Evolutionary conservation across 495 filamentous ascomycete species (phyloP), one percentile per base, ranked within the genome.

Genomic region (Amorphotheca resinae): DNA sequence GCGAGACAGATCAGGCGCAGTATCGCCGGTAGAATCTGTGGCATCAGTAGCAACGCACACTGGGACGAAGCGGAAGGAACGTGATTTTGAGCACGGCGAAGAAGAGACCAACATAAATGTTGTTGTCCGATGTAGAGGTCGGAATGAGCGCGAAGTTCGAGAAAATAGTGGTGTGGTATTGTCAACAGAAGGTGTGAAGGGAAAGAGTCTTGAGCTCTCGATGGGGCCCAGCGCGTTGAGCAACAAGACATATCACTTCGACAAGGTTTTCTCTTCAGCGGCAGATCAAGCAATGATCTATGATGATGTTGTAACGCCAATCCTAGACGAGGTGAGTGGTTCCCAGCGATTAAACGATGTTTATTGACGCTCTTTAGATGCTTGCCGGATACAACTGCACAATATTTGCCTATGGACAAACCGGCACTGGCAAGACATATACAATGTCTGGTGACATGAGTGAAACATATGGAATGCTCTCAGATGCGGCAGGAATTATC

Each of bases 391-490:
- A 83, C 63, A 98, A 98, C 59, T 98, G 91, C 59, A 98, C 91
- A 6, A 93, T 98, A 43, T 98, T 98, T 57, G 91, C 91, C 35
- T 98, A 98, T 59, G 91, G 91, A 7, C 91, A 98, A 54, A 98
- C 91, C 0, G 91, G 91, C 21, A 98, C 91, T 0, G 91, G 91
- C 41, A 98, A 98, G 62, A 98, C 91, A 22, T 98, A 98, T 59
- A 98, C 91, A 2, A 98, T 98, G 91, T 93, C 93, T 2, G 91
- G 91, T 25, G 88, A 98, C 56, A 95, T 98, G 82, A 81, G 71
- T 8, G 81, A 91, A 48, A 84, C 79, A 1, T 65, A 87, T 34
- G 86, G 86, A 2, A 74, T 93, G 35, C 69, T 94, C 14, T 85
- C 88, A 2, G 91, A 95, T 43, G 80, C 79, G 21, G 91, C 91